Percentiles rank a stretch among this genome's conserved stretches.
Evolutionary conservation across 164 flowering plant genomes (phyloP).

Genomic region (Vitis riparia): DNA sequence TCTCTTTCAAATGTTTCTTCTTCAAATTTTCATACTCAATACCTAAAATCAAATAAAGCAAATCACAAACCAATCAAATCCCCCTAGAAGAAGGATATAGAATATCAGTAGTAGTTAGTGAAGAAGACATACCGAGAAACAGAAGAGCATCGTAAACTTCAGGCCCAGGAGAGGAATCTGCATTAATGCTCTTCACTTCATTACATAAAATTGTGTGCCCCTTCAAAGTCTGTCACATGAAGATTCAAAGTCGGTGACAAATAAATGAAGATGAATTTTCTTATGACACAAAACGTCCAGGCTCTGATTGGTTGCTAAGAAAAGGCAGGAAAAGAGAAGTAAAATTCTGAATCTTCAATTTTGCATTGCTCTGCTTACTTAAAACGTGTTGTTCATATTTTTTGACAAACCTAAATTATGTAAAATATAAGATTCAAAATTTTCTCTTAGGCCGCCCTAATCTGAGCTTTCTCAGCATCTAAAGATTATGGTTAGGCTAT

Average conservation of each 20-base stretch:
- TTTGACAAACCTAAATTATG: too few species aligned
- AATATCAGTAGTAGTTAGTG: not conserved
- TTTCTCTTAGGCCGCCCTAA: too few species aligned
- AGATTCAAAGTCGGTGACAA: too few species aligned
- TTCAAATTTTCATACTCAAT: constrained; percentile 42
- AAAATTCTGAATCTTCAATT: too few species aligned
- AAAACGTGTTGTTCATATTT: too few species aligned
- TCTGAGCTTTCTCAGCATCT: not conserved
- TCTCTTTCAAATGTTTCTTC: constrained; percentile 36
- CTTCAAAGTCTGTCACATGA: constrained; percentile 43
- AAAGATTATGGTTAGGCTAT: not conserved
- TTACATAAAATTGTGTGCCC: constrained; percentile 41
- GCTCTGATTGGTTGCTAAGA: too few species aligned
- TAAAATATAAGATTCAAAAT: too few species aligned
- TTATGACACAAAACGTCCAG: not conserved
- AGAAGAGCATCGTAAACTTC: constrained; percentile 42
- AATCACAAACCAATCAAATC: not conserved
- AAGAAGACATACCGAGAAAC: constrained; percentile 45
- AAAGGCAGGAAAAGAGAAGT: too few species aligned
- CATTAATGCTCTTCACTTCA: constrained; percentile 45
- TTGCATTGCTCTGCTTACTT: too few species aligned
- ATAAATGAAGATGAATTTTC: too few species aligned
- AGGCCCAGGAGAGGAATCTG: constrained; percentile 37
- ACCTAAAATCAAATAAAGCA: constrained; percentile 34
- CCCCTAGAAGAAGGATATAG: not conserved